Evolutionary conservation across 306 rosid genomes (phyloP).

Genomic region (Quercus cerris): DNA sequence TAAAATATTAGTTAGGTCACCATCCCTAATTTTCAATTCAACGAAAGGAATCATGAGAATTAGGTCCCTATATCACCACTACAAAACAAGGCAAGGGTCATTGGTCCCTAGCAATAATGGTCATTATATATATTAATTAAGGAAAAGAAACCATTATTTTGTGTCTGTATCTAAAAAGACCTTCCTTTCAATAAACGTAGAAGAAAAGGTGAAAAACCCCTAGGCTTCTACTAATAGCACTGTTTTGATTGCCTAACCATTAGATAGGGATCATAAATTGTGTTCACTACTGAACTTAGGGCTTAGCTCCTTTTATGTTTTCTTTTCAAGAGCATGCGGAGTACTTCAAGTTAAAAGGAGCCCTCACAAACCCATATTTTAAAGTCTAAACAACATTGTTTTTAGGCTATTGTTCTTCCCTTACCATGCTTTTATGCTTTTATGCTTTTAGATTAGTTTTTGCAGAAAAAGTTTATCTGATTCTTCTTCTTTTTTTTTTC

Average conservation of each 20-base stretch:
- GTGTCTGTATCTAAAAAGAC: too few species aligned
- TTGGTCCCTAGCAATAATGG: constrained; percentile 12
- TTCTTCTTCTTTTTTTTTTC: too few species aligned
- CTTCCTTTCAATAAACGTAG: too few species aligned
- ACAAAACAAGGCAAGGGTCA: not conserved
- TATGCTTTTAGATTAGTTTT: too few species aligned
- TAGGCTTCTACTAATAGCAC: not conserved
- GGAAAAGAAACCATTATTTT: not conserved
- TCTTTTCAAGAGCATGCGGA: not conserved
- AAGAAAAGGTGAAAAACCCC: too few species aligned
- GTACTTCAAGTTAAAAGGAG: not conserved
- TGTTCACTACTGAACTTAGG: not conserved
- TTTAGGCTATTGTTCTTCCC: too few species aligned
- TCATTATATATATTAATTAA: not conserved
- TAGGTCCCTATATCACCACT: not conserved
- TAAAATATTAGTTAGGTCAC: not conserved
- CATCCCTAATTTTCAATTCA: not conserved
- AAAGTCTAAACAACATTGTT: too few species aligned
- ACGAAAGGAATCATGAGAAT: constrained; percentile 4
- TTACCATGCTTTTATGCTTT: too few species aligned
- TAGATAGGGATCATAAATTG: not conserved
- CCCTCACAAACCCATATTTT: not conserved
- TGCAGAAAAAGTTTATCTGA: too few species aligned
- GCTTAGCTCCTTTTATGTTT: not conserved
- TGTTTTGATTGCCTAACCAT: not conserved